Base-by-base conservation (phyloP, 768 basidiomycete genomes). In the Strobilomyces dryophilus region DNA sequence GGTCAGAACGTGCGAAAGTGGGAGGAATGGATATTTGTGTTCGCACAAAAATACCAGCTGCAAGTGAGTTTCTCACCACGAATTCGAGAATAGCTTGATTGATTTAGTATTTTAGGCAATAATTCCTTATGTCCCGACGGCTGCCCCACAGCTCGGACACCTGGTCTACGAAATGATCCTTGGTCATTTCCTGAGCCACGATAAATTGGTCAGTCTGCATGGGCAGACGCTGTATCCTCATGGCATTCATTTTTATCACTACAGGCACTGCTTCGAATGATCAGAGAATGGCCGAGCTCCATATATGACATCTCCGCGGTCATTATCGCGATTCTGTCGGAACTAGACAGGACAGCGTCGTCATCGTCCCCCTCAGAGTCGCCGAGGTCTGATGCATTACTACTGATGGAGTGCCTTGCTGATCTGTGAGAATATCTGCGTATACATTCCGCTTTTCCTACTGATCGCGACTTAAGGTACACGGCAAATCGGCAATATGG, bases 161-260 rank as follows among this genome's bases (percentile, higher is more conserved):
- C 66, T 94, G 27, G 89, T 95, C 3, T 99, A 98, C 68, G 95
- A 95, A 68, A 92, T 98, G 89, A 84, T 98, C 41, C 78, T 99
- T 8, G 92, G 84, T 0, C 81, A 97, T 66, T 89, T 92, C 68
- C 71, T 98, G 26, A 75, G 80, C 4, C 82, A 90, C 49, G 90
- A 98, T 66, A 81, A 79, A 64, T 70, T 78, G 65, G 93, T 90
- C n/a, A 53, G 65, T 20, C 27, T 41, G 7, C 37, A 47, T 32
- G 29, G 10, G n/a, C 26, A 32, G 10, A 21, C 12, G 37, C 26
- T 31, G 29, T 15, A 17, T 47, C n/a, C 34, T 45, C 29, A 32
- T 35, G 17, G 11, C 10, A 37, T 32, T 56, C 29, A 59, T 46
- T 5, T 26, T 29, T 12, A 10, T 53, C 24, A 26, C 18, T 14